Evolutionary conservation across 768 basidiomycete genomes (phyloP).

Genomic region (Mycena kentingensis): DNA sequence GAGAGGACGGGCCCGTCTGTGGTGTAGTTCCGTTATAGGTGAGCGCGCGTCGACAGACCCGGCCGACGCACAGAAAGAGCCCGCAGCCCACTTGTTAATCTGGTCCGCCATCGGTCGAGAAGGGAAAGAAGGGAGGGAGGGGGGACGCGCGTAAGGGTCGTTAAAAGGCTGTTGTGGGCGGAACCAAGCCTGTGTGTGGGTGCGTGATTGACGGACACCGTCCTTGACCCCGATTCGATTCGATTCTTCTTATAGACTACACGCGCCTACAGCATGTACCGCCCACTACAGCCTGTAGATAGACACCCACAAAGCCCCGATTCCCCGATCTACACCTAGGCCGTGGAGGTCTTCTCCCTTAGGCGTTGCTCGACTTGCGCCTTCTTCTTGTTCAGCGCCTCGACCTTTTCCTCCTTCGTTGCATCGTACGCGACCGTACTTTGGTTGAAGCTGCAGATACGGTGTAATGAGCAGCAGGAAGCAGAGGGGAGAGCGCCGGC

Average conservation of each 20-base stretch:
- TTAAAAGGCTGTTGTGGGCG: too few species aligned
- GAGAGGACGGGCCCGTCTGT: conserved; percentile 78
- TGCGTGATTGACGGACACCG: too few species aligned
- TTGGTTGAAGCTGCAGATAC: conserved; percentile 75
- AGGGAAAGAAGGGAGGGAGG: not conserved
- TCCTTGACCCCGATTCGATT: too few species aligned
- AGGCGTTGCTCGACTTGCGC: conserved; percentile 68
- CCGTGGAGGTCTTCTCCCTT: conserved; percentile 41
- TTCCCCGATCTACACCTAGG: conserved; percentile 2
- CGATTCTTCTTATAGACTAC: too few species aligned
- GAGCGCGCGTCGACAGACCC: not conserved
- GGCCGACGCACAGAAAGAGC: conserved; percentile 39
- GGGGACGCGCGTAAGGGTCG: not conserved
- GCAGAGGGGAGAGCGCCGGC: conserved; percentile 28
- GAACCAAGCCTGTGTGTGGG: too few species aligned
- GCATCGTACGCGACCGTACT: conserved; percentile 79
- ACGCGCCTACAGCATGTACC: too few species aligned
- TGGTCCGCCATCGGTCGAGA: conserved; percentile 27
- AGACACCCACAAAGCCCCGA: not conserved
- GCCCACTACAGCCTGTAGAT: not conserved
- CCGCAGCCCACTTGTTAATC: conserved; percentile 46
- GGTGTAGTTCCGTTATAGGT: not conserved
- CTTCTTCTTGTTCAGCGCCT: conserved; percentile 69
- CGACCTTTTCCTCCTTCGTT: conserved; percentile 81
- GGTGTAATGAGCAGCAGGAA: not conserved